These are phyloP conservation scores for Akanthomyces uredinophilus DNA, from an alignment of 2,329 filamentous ascomycete genomes.

Conservation along the genomic window DNA sequence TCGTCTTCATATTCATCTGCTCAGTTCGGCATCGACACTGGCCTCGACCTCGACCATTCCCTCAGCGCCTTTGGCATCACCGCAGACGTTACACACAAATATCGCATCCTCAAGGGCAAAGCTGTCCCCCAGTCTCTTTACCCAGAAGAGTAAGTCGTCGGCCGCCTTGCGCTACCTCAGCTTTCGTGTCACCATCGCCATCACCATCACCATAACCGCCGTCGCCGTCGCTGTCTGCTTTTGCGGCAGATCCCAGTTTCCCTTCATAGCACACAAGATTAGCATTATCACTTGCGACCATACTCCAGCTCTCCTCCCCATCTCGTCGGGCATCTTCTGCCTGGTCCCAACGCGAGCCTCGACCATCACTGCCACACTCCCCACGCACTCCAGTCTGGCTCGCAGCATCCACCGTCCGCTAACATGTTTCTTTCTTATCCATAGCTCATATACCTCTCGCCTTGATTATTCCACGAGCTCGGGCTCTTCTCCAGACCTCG, in stretches of 20 bases:
- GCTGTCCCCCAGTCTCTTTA: conserved; percentile 25
- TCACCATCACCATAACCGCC: not conserved
- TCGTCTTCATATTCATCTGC: conserved; percentile 3
- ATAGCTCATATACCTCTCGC: conserved; percentile 22
- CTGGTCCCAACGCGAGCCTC: not conserved
- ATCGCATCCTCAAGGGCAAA: conserved; percentile 29
- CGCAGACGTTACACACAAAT: conserved; percentile 24
- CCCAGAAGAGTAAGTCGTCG: conserved; percentile 16
- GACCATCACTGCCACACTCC: not conserved
- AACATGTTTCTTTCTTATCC: conserved; percentile 13
- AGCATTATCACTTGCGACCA: not conserved
- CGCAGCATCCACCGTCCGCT: not conserved
- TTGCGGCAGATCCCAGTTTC: not conserved
- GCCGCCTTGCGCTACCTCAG: not conserved
- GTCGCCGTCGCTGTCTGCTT: not conserved
- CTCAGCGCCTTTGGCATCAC: conserved; percentile 27
- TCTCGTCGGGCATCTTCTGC: not conserved
- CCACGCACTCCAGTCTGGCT: not conserved
- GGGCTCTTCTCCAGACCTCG: conserved; percentile 24
- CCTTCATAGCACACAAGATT: not conserved
- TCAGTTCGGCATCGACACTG: conserved; percentile 4
- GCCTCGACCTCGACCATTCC: conserved; percentile 21
- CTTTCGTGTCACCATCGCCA: not conserved
- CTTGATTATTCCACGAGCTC: conserved; percentile 19
- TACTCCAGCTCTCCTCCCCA: no score